Percentiles rank a stretch among this genome's conserved stretches.
Evolutionary conservation across 208 protist species (phyloP).

Genomic region (Leishmania tropica): DNA sequence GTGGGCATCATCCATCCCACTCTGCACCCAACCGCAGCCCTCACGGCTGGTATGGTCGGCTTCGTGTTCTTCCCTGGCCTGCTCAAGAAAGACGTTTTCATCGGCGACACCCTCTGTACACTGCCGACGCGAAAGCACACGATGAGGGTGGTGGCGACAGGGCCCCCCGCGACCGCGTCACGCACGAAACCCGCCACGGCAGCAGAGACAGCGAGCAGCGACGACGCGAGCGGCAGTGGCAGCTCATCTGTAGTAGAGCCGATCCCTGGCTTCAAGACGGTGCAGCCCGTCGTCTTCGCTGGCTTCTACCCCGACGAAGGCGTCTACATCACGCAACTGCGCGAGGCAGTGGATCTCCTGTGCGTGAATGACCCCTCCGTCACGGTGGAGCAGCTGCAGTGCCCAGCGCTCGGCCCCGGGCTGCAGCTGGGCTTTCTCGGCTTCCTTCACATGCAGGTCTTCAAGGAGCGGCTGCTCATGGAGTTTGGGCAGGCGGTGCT

Average conservation of each 20-base stretch:
- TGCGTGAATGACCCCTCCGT: constrained; percentile 96
- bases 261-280: constrained; percentile 72
- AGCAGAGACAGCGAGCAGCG: background rate
- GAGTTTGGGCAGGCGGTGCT: constrained; percentile 94
- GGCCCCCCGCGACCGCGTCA: background rate
- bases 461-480: constrained; percentile 93
- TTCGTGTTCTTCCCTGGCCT: constrained; percentile 93
- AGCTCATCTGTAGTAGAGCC: constrained; percentile 28
- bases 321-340: constrained; percentile 84
- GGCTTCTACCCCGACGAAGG: constrained; percentile 95
- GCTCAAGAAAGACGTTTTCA: constrained; percentile 81
- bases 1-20: constrained; percentile 96
- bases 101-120: constrained; percentile 96
- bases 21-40: constrained; percentile 69
- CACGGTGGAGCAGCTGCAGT: constrained; percentile 80
- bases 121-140: constrained; percentile 62
- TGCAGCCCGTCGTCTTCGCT: constrained; percentile 95
- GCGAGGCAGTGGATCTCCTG: constrained; percentile 92
- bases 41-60: constrained; percentile 95
- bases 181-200: background rate
- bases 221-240: background rate
- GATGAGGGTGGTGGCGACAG: constrained; percentile 14
- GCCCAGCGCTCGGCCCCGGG: constrained; percentile 90
- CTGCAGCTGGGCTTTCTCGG: constrained; percentile 98
- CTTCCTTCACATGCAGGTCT: constrained; percentile 98